Percentiles rank a stretch among this genome's conserved stretches.
phyloP scores from a whole-genome alignment of 495 filamentous ascomycete species.

The Jackrogersella minutella region DNA sequence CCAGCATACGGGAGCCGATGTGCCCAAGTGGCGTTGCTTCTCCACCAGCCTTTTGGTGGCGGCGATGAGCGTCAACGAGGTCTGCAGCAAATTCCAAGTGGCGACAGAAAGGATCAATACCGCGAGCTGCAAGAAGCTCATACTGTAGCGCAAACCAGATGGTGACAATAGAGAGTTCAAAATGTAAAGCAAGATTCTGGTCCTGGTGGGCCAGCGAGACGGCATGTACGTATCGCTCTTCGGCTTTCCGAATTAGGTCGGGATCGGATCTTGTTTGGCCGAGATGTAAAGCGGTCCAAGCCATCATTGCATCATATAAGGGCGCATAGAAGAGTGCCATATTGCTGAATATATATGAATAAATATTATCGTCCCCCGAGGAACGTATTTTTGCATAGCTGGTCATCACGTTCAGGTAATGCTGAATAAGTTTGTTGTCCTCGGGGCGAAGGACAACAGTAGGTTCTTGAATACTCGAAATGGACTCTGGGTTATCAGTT shows the following conservation, averaged over 20 bases:
- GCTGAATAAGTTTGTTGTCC: conserved; percentile 28
- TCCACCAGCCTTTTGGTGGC: conserved; percentile 18
- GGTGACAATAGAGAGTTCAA: conserved; percentile 32
- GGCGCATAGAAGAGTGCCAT: conserved; percentile 30
- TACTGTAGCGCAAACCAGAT: conserved; percentile 29
- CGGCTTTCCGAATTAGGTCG: conserved; percentile 24
- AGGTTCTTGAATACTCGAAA: conserved; percentile 10
- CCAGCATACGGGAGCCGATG: conserved; percentile 27
- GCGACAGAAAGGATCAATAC: conserved; percentile 19
- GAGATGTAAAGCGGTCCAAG: conserved; percentile 29
- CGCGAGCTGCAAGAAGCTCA: conserved; percentile 22
- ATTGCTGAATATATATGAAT: conserved; percentile 29
- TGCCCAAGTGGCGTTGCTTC: conserved; percentile 26
- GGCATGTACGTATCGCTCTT: conserved; percentile 21
- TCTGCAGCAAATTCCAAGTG: conserved; percentile 28
- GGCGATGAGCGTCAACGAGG: conserved; percentile 25
- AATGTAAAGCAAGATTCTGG: conserved; percentile 20
- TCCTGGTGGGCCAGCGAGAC: conserved; percentile 15
- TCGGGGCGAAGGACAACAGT: conserved; percentile 17
- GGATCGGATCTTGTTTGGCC: conserved; percentile 21
- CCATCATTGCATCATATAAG: conserved; percentile 24
- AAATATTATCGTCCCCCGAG: conserved; percentile 25
- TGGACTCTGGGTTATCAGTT: conserved; percentile 2
- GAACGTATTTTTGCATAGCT: conserved; percentile 27
- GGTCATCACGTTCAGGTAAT: conserved; percentile 33